Evolutionary conservation across 78 protist genomes (phyloP).

Genomic region (Dictyostelium citrinum): DNA sequence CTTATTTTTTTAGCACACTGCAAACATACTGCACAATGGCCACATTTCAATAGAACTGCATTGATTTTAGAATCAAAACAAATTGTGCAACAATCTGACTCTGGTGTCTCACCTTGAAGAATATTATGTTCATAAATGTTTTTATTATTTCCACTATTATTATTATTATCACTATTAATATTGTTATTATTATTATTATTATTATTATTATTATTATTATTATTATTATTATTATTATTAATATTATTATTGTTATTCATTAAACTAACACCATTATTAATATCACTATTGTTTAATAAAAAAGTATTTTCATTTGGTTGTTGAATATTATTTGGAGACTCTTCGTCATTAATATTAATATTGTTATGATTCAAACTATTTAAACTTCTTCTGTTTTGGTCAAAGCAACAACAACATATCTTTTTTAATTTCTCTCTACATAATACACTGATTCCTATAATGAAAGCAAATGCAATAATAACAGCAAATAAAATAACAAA

Average conservation of each 20-base stretch:
- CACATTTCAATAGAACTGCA: slow-evolving; percentile 32
- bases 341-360: not conserved
- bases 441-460: not conserved
- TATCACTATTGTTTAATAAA: not conserved
- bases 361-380: not conserved
- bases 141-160: not conserved
- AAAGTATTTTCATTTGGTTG: not conserved
- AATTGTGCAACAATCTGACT: not conserved
- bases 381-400: not conserved
- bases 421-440: not conserved
- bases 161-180: not conserved
- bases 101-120: slow-evolving; percentile 25
- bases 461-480: not conserved
- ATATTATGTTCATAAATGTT: not conserved
- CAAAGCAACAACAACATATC: not conserved
- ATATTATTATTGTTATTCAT: not conserved
- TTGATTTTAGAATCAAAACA: slow-evolving; percentile 29
- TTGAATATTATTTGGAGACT: not conserved
- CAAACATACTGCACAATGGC: slow-evolving; percentile 18
- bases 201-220: not conserved
- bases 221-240: not conserved
- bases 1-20: not conserved
- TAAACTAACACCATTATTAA: not conserved
- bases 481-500: not conserved
- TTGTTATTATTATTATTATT: not conserved